A percentile compares a stretch with the other conserved stretches of the same genome.
These are phyloP conservation scores for Amesomyces nigricolor DNA, from an alignment of 2,329 filamentous ascomycete species.

Conservation along the genomic window DNA sequence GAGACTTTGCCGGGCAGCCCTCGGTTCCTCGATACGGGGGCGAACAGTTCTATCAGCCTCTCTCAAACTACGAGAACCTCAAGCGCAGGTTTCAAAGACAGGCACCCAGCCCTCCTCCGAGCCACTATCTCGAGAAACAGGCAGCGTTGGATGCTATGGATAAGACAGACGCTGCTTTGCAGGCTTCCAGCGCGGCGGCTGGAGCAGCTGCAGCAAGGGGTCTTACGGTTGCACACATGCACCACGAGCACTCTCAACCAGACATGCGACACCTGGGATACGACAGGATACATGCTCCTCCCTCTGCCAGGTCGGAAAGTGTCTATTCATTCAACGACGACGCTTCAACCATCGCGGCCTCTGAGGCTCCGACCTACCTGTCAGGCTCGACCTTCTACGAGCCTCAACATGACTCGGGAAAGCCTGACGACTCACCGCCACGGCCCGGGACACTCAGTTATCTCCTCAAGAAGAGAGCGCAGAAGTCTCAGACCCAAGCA, in stretches of 20 bases:
- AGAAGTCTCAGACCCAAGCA: conserved; percentile 3
- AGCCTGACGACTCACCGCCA: conserved; percentile 13
- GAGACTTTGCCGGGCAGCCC: conserved; percentile 8
- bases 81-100: conserved; percentile 9
- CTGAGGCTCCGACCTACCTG: conserved; percentile 23
- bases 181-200: conserved; percentile 12
- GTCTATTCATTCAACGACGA: conserved; percentile 22
- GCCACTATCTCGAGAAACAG: conserved; percentile 4
- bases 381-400: conserved; percentile 24
- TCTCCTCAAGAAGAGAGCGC: conserved; percentile 8
- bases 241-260: conserved; percentile 8
- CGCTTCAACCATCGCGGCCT: conserved; percentile 23
- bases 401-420: conserved; percentile 13
- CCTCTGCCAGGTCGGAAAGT: conserved; percentile 17
- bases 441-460: conserved; percentile 13
- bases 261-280: conserved; percentile 8
- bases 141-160: conserved; percentile 12
- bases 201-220: conserved; percentile 10
- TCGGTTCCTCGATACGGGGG: not conserved
- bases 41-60: not conserved
- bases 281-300: conserved; percentile 3
- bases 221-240: conserved; percentile 21
- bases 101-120: conserved; percentile 5
- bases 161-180: conserved; percentile 2
- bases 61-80: conserved; percentile 17